Conservation (phyloP, 2,329 filamentous ascomycete species). For the Moelleriella libera region DNA sequence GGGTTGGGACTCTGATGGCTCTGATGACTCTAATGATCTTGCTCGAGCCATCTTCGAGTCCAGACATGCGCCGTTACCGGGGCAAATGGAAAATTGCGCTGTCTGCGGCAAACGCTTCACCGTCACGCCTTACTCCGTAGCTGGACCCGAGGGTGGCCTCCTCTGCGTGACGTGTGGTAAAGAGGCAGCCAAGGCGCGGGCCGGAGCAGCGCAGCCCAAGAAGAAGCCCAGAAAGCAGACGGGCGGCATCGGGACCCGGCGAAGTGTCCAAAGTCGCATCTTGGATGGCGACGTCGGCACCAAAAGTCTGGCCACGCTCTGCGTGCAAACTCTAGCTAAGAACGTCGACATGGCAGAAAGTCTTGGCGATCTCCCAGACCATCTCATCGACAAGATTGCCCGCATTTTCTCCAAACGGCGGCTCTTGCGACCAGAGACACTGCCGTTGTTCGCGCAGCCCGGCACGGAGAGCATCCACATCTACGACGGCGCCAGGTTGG, state of each 20-base stretch:
- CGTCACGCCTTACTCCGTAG: constrained; percentile 77
- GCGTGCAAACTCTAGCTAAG: constrained; percentile 47
- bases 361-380: constrained; percentile 42
- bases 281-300: constrained; percentile 63
- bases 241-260: constrained; percentile 45
- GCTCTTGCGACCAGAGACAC: constrained; percentile 36
- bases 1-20: constrained; percentile 28
- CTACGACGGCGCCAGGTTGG: constrained; percentile 50
- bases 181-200: constrained; percentile 50
- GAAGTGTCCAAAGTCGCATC: constrained; percentile 70
- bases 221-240: constrained; percentile 34
- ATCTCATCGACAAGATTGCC: constrained; percentile 43
- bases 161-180: constrained; percentile 73
- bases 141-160: constrained; percentile 72
- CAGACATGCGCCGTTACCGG: constrained; percentile 46
- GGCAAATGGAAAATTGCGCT: constrained; percentile 81
- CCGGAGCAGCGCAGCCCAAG: constrained; percentile 17
- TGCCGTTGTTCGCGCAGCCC: constrained; percentile 43
- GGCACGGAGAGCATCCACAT: constrained; percentile 35
- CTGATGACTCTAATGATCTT: constrained; percentile 37
- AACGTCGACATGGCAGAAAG: constrained; percentile 49
- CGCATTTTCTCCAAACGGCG: constrained; percentile 46
- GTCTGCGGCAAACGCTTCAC: constrained; percentile 80
- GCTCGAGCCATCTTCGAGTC: constrained; percentile 33
- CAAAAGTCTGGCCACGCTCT: constrained; percentile 52